These are phyloP conservation scores for Gardenia jasminoides DNA, from an alignment of 257 asterid species.

Conservation along the genomic window DNA sequence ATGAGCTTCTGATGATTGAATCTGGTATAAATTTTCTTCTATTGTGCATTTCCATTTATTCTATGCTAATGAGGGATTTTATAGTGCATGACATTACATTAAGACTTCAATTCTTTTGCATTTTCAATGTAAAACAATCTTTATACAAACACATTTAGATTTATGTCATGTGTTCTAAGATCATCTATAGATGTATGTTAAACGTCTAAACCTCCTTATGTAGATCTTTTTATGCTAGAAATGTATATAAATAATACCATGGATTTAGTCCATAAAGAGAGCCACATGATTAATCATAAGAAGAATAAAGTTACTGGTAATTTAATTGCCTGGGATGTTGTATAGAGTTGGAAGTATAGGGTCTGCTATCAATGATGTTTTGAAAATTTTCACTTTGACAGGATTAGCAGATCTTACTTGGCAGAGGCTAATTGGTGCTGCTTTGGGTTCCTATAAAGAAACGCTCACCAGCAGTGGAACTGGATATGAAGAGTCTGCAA, in stretches of 20 bases:
- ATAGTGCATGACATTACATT: background rate
- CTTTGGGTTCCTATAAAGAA: constrained; percentile 59
- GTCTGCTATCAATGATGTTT: background rate
- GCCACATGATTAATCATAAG: background rate
- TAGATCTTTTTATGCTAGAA: background rate
- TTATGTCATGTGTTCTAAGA: no score
- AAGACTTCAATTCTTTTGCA: background rate
- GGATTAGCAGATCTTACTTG: constrained; percentile 44
- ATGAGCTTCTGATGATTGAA: constrained; percentile 53
- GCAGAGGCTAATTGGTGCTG: constrained; percentile 74
- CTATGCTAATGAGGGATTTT: background rate
- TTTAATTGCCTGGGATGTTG: no score
- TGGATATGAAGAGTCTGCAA: constrained; percentile 37
- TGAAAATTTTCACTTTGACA: constrained; percentile 31
- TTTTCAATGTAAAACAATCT: background rate
- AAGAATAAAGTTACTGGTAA: background rate
- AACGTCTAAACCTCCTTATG: background rate
- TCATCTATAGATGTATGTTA: background rate
- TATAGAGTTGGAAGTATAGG: background rate
- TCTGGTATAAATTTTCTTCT: constrained; percentile 48
- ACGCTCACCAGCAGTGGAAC: constrained; percentile 35
- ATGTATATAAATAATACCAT: background rate
- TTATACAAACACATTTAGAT: no score
- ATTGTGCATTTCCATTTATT: background rate
- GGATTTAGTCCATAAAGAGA: background rate